Evolutionary conservation across 2,329 filamentous ascomycete genomes (phyloP), one percentile per base, ranked within the genome.

Genomic region (Trichophyton verrucosum): DNA sequence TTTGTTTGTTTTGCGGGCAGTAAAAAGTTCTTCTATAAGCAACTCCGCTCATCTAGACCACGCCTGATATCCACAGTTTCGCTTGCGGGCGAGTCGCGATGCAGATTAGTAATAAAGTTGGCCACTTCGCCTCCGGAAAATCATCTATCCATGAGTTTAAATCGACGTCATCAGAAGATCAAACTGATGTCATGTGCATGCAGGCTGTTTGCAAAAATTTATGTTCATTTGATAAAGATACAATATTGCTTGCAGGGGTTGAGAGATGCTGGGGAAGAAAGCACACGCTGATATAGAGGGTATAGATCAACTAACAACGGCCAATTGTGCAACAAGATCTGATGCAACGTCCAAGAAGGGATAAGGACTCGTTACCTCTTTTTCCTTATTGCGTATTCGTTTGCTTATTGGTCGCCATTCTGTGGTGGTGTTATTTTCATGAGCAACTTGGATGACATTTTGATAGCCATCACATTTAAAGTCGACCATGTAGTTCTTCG

Each of bases 401-500:
- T 77, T 77, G 71, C 76, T 76, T 63, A 78, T 73, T n/a, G 72
- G 77, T 69, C 68, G 73, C 79, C 67, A 82, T 67, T 68, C 82
- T 1, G 68, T 66, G 8, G 74, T 73, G 15, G 70, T 69, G 22
- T 72, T 58, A 17, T 58, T 62, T 15, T 66, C 64, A 11, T 60
- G 44, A 36, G 63, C 62, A 33, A 63, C 53, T 58, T 87, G 77
- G 65, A 86, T 84, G 57, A 92, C 86, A 60, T 94, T 89, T 76
- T 99, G 94, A 75, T 99, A 99, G 20, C 94, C 94, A 13, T 94
- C 91, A 73, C 92, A 97, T 73, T 96, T 97, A 80, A 99, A 99
- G 73, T 99, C 94, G 57, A 99, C 94, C 64, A 99, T 86, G 74
- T 92, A 97, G 66, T 94, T 92, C 60, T 89, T 87, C 61, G 86